phyloP scores from a whole-genome alignment of 768 basidiomycete species.

The Lentinula guzmanii region DNA sequence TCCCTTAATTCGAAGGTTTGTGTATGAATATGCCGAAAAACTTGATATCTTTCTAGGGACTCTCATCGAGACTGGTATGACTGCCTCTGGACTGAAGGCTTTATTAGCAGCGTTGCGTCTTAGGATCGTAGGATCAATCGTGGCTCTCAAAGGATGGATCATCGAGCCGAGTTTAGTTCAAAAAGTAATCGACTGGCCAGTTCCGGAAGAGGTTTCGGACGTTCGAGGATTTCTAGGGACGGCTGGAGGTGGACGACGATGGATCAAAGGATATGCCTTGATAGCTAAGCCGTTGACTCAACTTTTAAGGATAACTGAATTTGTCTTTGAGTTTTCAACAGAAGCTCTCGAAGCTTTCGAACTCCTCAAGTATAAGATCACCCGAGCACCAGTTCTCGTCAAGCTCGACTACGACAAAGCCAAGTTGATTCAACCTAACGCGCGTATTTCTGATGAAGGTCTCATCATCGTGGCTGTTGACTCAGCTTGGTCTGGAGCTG shows the following conservation, averaged over 20 bases:
- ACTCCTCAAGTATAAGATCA: too few species aligned
- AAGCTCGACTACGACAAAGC: too few species aligned
- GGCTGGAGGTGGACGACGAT: neutral
- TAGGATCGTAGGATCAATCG: neutral
- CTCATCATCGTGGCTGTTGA: too few species aligned
- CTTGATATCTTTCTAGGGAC: constrained; percentile 2
- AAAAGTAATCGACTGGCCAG: neutral
- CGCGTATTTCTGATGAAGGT: too few species aligned
- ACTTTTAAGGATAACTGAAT: neutral
- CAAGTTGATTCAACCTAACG: too few species aligned
- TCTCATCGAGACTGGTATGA: neutral
- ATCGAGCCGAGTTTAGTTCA: neutral
- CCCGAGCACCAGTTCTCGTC: too few species aligned
- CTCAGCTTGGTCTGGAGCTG: too few species aligned
- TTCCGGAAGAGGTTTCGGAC: neutral
- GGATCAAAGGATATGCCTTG: neutral
- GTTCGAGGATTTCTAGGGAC: neutral
- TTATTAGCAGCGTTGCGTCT: neutral
- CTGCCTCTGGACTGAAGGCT: neutral
- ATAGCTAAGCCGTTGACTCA: neutral
- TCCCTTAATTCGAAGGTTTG: constrained; percentile 17
- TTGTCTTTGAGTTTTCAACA: neutral
- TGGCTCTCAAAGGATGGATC: neutral
- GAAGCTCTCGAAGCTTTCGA: neutral
- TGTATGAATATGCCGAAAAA: constrained; percentile 21